Evolutionary conservation across 768 basidiomycete genomes (phyloP), one percentile per base, ranked within the genome.

Genomic region (Gymnopilus dilepis): DNA sequence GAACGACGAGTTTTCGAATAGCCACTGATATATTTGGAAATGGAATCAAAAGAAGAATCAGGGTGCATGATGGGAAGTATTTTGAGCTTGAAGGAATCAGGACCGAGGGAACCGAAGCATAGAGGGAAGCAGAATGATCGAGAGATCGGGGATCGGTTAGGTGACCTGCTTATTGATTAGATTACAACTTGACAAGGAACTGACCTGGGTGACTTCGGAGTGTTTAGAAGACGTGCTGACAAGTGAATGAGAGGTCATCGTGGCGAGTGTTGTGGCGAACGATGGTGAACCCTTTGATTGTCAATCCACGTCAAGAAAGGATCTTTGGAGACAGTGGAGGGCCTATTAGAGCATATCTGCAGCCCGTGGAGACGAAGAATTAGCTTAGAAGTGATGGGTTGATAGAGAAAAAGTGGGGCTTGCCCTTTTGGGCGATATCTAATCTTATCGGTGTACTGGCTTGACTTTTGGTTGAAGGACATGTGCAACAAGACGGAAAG

Each of bases 131-230:
- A 5, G 28, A 31, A 7, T 31, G 47, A 50, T 50, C 47, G 47
- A 50, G 47, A 50, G 28, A 50, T 48, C 24, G 12, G 45, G 47
- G 47, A 50, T 50, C 47, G 30, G 47, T 28, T 31, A 50, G 28
- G 15, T 30, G 30, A 17, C 17, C 28, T 50, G 47, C 1, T 28
- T 50, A 19, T 50, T 50, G 47, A 50, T 50, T 30, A 50, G 47
- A 50, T 50, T 50, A 11, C 28, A 1, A 19, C 47, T 50, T 50
- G 47, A 22, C 47, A 31, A 31, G 47, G 13, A 31, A 30, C 30
- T 19, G 28, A 30, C 17, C n/a, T n/a, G n/a, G n/a, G n/a, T n/a
- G n/a, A n/a, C n/a, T n/a, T 50, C 47, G 28, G 47, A 11, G 26
- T 2, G 45, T 13, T 47, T 47, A 47, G 24, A 26, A 26, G 45